Evolutionary conservation across 2,329 filamentous ascomycete genomes (phyloP).

Genomic region (Colletotrichum sp.): DNA sequence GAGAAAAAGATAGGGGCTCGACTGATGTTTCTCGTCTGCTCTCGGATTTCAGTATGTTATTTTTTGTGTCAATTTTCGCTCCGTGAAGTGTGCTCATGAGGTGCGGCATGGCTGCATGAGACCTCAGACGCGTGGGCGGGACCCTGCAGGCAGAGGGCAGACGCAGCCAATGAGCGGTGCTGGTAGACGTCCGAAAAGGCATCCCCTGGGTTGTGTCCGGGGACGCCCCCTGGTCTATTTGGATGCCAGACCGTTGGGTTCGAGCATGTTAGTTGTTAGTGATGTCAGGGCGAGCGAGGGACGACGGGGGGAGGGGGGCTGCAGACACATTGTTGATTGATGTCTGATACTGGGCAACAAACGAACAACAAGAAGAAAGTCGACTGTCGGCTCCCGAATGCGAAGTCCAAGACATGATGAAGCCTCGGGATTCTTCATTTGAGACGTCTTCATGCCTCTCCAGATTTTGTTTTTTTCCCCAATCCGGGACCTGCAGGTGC

Average conservation of each 20-base stretch:
- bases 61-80: not conserved
- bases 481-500: slow-evolving; percentile 14
- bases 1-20: not conserved
- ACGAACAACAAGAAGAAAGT: not conserved
- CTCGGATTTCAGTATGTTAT: not conserved
- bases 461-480: slow-evolving; percentile 10
- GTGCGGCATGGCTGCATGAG: slow-evolving; percentile 4
- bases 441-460: slow-evolving; percentile 18
- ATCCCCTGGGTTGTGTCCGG: not conserved
- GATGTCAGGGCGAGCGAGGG: slow-evolving; percentile 9
- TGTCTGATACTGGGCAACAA: not conserved
- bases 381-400: not conserved
- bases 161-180: not conserved
- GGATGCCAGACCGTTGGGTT: slow-evolving; percentile 18
- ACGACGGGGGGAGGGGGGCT: not conserved
- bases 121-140: slow-evolving; percentile 19
- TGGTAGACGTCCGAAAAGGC: slow-evolving; percentile 3
- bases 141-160: slow-evolving; percentile 16
- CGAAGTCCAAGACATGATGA: not conserved
- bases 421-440: slow-evolving; percentile 15
- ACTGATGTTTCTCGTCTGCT: not conserved
- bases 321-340: not conserved
- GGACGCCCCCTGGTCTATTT: slow-evolving; percentile 4
- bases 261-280: not conserved
- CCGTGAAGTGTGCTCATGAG: not conserved